Evolutionary conservation across 495 filamentous ascomycete genomes (phyloP).

Genomic region (Aspergillus cristatus): DNA sequence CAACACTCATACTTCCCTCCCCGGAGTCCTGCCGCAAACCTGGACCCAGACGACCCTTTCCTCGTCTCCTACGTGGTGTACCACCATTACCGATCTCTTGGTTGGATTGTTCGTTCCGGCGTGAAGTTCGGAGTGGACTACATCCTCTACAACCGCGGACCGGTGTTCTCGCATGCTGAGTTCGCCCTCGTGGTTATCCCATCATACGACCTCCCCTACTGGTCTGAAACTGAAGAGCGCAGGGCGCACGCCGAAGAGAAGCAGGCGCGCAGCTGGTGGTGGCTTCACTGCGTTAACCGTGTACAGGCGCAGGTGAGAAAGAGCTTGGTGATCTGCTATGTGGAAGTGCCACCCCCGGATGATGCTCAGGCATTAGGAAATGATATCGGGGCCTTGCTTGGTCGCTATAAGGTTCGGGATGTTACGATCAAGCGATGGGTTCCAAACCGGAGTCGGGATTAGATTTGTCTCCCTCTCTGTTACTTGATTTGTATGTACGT

Average conservation of each 20-base stretch:
- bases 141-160: slow-evolving; percentile 88
- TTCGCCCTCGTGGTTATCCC: slow-evolving; percentile 81
- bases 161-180: slow-evolving; percentile 88
- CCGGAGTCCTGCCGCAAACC: slow-evolving; percentile 16
- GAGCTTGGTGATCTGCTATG: slow-evolving; percentile 77
- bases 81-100: slow-evolving; percentile 92
- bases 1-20: slow-evolving; percentile 62
- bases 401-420: slow-evolving; percentile 71
- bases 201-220: slow-evolving; percentile 67
- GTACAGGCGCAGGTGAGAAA: slow-evolving; percentile 88
- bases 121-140: slow-evolving; percentile 94
- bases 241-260: slow-evolving; percentile 36
- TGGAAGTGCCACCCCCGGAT: slow-evolving; percentile 75
- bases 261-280: slow-evolving; percentile 66
- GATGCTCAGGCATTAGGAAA: slow-evolving; percentile 6
- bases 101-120: slow-evolving; percentile 90
- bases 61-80: slow-evolving; percentile 80
- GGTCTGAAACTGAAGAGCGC: slow-evolving; percentile 47
- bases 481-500: background rate
- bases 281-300: slow-evolving; percentile 84
- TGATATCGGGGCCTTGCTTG: slow-evolving; percentile 54
- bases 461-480: background rate
- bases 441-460: slow-evolving; percentile 69
- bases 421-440: slow-evolving; percentile 74
- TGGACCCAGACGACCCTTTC: slow-evolving; percentile 71